Evolutionary conservation across 1,284 basidiomycete species (phyloP).

Genomic region (Irpex lacteus): DNA sequence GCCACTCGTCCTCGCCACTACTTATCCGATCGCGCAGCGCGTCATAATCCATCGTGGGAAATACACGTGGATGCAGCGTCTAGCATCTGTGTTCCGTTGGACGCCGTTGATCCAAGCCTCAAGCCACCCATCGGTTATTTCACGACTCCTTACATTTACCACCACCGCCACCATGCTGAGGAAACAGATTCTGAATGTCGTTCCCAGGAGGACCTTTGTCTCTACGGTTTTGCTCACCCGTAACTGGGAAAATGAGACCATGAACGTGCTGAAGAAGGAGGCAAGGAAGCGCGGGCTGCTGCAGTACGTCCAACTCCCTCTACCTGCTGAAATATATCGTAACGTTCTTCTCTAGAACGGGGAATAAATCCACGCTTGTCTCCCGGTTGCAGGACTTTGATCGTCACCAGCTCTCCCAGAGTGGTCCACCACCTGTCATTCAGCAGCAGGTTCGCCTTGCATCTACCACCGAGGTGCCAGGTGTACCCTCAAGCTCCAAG

Average conservation of each 20-base stretch:
- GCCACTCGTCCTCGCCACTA: background rate
- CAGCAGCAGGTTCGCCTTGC: conserved; percentile 28
- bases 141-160: conserved; percentile 1
- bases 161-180: conserved; percentile 32
- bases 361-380: conserved; percentile 57
- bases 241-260: conserved; percentile 61
- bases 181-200: conserved; percentile 20
- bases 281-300: conserved; percentile 64
- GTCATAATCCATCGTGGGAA: conserved; percentile 4
- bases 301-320: conserved; percentile 41
- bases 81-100: background rate
- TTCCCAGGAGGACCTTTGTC: conserved; percentile 41
- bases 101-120: background rate
- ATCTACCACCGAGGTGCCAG: conserved; percentile 23
- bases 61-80: background rate
- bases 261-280: conserved; percentile 61
- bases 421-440: conserved; percentile 13
- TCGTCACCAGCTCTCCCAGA: conserved; percentile 23
- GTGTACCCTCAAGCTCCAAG: conserved; percentile 24
- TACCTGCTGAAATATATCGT: background rate
- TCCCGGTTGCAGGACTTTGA: conserved; percentile 54
- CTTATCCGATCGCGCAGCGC: conserved; percentile 3
- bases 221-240: conserved; percentile 67
- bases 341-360: conserved; percentile 39
- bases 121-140: background rate